phyloP scores from a whole-genome alignment of 176 grass and related monocot species.

The Oryza punctata region DNA sequence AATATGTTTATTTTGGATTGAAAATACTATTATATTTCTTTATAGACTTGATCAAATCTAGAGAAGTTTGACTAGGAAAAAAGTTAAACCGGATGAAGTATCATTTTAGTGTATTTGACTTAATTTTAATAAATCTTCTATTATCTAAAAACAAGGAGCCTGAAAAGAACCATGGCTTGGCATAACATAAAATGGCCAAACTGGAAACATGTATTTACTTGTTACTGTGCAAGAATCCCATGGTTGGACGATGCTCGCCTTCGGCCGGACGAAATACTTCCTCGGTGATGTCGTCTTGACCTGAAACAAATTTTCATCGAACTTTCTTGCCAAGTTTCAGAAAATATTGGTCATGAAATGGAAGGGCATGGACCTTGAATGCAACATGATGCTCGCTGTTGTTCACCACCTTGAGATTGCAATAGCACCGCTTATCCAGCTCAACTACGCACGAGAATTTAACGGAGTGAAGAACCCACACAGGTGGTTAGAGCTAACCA shows the following conservation, averaged over 20 bases:
- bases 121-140: too few relatives aligned
- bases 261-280: slow-evolving; percentile 98
- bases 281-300: slow-evolving; percentile 97
- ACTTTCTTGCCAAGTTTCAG: slow-evolving; percentile 26
- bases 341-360: slow-evolving; percentile 7
- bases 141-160: slow-evolving; percentile 8
- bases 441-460: slow-evolving; percentile 69
- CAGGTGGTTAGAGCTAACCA: slow-evolving; percentile 4
- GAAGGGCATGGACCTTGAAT: slow-evolving; percentile 68
- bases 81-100: too few relatives aligned
- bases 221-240: slow-evolving; percentile 97
- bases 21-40: too few relatives aligned
- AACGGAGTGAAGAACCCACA: background rate
- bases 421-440: slow-evolving; percentile 88
- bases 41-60: too few relatives aligned
- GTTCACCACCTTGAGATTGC: slow-evolving; percentile 98
- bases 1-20: too few relatives aligned
- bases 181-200: slow-evolving; percentile 18
- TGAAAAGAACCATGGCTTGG: slow-evolving; percentile 8
- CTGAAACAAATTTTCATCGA: slow-evolving; percentile 46
- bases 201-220: slow-evolving; percentile 41
- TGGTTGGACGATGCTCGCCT: slow-evolving; percentile 79
- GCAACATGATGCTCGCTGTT: slow-evolving; percentile 96
- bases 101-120: too few relatives aligned
- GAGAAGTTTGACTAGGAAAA: too few relatives aligned